A percentile compares a stretch with the other conserved stretches of the same genome.
phyloP scores from a whole-genome alignment of 2,329 filamentous ascomycete species.

The Colletotrichum sp. region DNA sequence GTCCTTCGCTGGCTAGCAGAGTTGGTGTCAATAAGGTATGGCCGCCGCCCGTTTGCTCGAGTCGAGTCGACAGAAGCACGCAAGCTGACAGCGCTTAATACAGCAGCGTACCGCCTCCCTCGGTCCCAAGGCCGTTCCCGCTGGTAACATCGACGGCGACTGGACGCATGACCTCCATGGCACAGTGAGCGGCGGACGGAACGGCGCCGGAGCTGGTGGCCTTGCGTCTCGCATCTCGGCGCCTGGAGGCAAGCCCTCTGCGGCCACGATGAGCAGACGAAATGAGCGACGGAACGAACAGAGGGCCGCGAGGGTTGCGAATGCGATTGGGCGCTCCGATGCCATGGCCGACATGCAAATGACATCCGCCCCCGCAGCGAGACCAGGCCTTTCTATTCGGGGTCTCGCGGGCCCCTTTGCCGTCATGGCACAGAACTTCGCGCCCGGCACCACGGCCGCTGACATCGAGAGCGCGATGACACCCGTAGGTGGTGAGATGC shows the following conservation, averaged over 20 bases:
- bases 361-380: conserved; percentile 24
- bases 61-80: conserved; percentile 21
- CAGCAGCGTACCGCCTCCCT: conserved; percentile 31
- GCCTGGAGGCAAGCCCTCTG: conserved; percentile 37
- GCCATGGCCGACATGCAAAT: conserved; percentile 29
- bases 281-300: conserved; percentile 32
- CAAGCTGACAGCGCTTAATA: conserved; percentile 3
- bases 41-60: neutral
- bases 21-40: conserved; percentile 75
- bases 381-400: conserved; percentile 68
- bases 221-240: conserved; percentile 53
- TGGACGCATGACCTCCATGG: conserved; percentile 76
- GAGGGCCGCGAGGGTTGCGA: conserved; percentile 46
- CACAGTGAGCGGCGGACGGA: conserved; percentile 37
- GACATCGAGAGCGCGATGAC: conserved; percentile 85
- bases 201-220: conserved; percentile 28
- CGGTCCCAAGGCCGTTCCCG: conserved; percentile 39
- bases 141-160: conserved; percentile 67
- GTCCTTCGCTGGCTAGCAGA: conserved; percentile 71
- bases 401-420: conserved; percentile 76
- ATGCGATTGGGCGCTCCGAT: conserved; percentile 49
- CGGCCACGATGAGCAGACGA: conserved; percentile 7
- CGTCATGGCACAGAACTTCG: conserved; percentile 82
- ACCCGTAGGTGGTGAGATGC: conserved; percentile 73
- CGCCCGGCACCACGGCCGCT: conserved; percentile 78